These are phyloP conservation scores for Nigrospora sphaerica DNA, from an alignment of 2,329 filamentous ascomycete genomes.

Conservation along the genomic window DNA sequence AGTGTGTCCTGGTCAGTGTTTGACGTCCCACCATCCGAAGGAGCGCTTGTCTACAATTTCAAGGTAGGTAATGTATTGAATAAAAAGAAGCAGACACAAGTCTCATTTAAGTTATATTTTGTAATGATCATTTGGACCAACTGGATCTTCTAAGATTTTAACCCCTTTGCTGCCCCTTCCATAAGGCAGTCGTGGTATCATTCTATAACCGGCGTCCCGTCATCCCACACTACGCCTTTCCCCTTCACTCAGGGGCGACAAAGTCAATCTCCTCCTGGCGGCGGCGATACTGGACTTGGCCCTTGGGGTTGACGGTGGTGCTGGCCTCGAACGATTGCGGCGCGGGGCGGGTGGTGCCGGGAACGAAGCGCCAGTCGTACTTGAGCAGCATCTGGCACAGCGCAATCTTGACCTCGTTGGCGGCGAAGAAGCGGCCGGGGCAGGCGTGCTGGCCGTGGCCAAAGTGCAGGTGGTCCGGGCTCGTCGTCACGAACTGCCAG, in stretches of 20 bases:
- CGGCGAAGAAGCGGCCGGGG: constrained; percentile 23
- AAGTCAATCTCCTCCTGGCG: constrained; percentile 21
- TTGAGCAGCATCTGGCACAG: constrained; percentile 20
- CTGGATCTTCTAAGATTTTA: too few relatives aligned
- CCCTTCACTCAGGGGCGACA: constrained; percentile 5
- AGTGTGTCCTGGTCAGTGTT: too few relatives aligned
- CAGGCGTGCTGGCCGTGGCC: constrained; percentile 33
- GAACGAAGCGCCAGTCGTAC: constrained; percentile 23
- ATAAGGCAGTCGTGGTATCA: too few relatives aligned
- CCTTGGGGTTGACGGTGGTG: constrained; percentile 9
- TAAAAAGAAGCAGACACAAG: too few relatives aligned
- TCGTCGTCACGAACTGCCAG: constrained; percentile 29
- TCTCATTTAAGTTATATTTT: too few relatives aligned
- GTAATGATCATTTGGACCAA: too few relatives aligned
- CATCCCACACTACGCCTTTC: too few relatives aligned
- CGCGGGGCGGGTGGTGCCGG: constrained; percentile 12
- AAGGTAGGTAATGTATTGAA: too few relatives aligned
- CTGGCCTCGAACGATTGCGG: constrained; percentile 12
- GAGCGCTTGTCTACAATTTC: too few relatives aligned
- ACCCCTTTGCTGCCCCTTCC: too few relatives aligned
- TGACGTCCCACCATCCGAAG: too few relatives aligned
- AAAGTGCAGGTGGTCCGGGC: constrained; percentile 23
- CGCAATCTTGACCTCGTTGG: constrained; percentile 26
- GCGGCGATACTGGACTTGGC: constrained; percentile 17
- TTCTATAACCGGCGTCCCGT: too few relatives aligned